These are phyloP conservation scores for Chenopodium suecicum DNA, from an alignment of 148 eudicot genomes.

Conservation along the genomic window DNA sequence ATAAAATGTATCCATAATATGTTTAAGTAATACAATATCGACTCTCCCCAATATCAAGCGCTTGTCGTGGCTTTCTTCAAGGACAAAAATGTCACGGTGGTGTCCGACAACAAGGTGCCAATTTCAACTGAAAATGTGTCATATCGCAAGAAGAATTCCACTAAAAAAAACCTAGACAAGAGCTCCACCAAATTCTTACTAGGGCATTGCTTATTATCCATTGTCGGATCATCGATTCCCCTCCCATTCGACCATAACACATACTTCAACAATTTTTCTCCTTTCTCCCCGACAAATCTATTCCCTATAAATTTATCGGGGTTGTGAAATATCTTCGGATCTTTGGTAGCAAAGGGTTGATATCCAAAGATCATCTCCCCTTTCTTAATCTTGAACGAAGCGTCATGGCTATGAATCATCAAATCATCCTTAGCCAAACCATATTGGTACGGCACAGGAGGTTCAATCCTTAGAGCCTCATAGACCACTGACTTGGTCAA, in stretches of 20 bases:
- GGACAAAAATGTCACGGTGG: slow-evolving; percentile 34
- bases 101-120: neutral
- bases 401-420: slow-evolving; percentile 48
- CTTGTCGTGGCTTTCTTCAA: slow-evolving; percentile 34
- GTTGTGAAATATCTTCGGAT: slow-evolving; percentile 40
- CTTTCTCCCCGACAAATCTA: slow-evolving; percentile 50
- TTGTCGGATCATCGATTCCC: slow-evolving; percentile 47
- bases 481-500: slow-evolving; percentile 53
- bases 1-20: too few relatives aligned
- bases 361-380: slow-evolving; percentile 62
- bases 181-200: slow-evolving; percentile 56
- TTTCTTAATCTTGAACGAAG: slow-evolving; percentile 42
- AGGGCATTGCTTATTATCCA: slow-evolving; percentile 58
- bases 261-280: slow-evolving; percentile 46
- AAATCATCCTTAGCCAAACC: slow-evolving; percentile 51
- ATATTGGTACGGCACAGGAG: slow-evolving; percentile 56
- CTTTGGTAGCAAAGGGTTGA: slow-evolving; percentile 54
- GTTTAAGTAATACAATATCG: too few relatives aligned
- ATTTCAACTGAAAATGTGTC: slow-evolving; percentile 43
- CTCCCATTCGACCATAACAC: slow-evolving; percentile 66
- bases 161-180: slow-evolving; percentile 45
- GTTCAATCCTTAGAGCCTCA: slow-evolving; percentile 54
- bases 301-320: slow-evolving; percentile 48
- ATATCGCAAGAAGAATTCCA: slow-evolving; percentile 53
- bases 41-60: slow-evolving; percentile 1